Base-by-base conservation (phyloP, 2,329 filamentous ascomycete genomes). In the Monilinia laxa region DNA sequence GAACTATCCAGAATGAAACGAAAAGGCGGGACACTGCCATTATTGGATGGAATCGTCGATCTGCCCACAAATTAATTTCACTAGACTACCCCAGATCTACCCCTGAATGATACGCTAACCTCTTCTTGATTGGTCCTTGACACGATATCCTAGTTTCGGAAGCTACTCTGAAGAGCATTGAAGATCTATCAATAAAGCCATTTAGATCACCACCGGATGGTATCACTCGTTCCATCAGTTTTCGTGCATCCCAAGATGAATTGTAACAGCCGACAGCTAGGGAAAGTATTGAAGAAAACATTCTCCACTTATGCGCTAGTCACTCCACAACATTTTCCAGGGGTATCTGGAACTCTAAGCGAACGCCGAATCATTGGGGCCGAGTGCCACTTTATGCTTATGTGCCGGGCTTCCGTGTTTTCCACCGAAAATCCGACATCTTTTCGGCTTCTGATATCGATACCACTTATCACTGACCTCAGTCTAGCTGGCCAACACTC, bases 281-380 rank as follows among this genome's bases (percentile, higher is more conserved):
- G 42, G 11, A 45, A 47, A 49, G 42, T 11, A 7, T 60, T 23
- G 18, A 18, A 18, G 20, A 18, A 60, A 47, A 23, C 7, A 14
- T 10, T 16, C 28, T 4, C 6, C 23, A n/a, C 28, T 23, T 18
- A 9, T 12, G 28, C n/a, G 20, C 45, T 6, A 51, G 14, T 38
- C 45, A 51, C 14, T n/a, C 42, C 20, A 51, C n/a, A n/a, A 12
- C 38, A 25, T 2, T 25, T 38, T 12, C 20, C 57, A 49, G 45
- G 45, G 45, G 57, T 14, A 12, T 58, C 25, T 9, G n/a, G 25
- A 45, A n/a, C 23, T 11, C 45, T 60, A 51, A 60, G 58, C 58
- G 58, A 60, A 38, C 16, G 31, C 28, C n/a, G 14, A 35, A 18
- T n/a, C 14, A 20, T 38, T 14, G 9, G 45, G 23, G 45, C 58